These are phyloP conservation scores for Blepharisma japonicum DNA, from an alignment of 73 alveolate species.

Conservation along the genomic window DNA sequence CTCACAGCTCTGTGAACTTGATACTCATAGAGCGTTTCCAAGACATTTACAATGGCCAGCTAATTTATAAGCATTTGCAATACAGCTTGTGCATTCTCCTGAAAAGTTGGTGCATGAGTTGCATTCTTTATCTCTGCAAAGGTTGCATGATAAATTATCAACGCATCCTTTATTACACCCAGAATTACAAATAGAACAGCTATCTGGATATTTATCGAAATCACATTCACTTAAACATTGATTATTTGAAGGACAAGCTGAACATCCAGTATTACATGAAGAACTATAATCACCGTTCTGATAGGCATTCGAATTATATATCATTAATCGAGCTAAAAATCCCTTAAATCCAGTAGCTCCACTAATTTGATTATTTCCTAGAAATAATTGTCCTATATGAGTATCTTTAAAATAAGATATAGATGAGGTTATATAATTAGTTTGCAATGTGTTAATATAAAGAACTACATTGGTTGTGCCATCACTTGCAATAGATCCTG, in stretches of 20 bases:
- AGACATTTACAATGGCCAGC: neutral
- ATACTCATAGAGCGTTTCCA: neutral
- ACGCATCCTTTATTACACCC: neutral
- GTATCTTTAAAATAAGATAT: no score
- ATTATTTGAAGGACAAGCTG: neutral
- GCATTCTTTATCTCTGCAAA: constrained; percentile 12
- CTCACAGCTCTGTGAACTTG: constrained; percentile 12
- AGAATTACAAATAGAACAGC: neutral
- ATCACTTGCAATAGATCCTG: no score
- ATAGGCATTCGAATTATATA: neutral
- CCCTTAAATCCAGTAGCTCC: neutral
- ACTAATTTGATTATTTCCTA: no score
- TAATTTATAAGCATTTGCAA: neutral
- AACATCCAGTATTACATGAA: neutral
- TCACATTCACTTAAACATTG: neutral
- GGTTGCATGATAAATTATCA: neutral
- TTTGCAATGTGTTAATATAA: no score
- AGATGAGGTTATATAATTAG: no score
- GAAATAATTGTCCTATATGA: no score
- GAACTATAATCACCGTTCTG: neutral
- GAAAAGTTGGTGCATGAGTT: neutral
- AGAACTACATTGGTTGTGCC: no score
- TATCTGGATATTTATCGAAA: neutral
- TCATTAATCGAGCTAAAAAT: neutral
- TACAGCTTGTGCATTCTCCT: constrained; percentile 8